Percentiles rank a stretch among this genome's conserved stretches.
These are phyloP conservation scores for Podospora pseudopauciseta DNA, from an alignment of 495 filamentous ascomycete species.

Conservation along the genomic window DNA sequence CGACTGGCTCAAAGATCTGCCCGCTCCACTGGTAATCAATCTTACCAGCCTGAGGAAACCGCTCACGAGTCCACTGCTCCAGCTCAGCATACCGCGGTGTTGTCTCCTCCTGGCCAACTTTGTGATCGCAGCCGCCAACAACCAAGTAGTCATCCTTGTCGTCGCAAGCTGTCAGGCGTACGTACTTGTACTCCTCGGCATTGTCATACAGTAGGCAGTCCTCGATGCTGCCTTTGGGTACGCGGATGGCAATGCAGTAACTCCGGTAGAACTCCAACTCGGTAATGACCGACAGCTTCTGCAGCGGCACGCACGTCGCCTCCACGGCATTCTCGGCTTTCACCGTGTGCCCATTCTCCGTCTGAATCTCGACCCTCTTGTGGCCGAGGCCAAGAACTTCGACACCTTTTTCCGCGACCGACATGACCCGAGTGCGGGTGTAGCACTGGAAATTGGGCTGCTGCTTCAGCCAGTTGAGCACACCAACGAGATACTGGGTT, in stretches of 20 bases:
- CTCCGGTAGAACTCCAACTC: constrained; percentile 50
- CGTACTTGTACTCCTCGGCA: constrained; percentile 53
- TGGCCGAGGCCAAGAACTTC: constrained; percentile 35
- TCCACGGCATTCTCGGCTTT: constrained; percentile 48
- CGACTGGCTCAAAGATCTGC: constrained; percentile 55
- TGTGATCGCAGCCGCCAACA: constrained; percentile 58
- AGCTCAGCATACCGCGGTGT: constrained; percentile 42
- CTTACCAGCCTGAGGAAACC: constrained; percentile 48
- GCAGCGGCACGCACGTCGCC: constrained; percentile 55
- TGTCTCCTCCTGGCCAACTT: constrained; percentile 54
- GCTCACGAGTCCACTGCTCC: constrained; percentile 49
- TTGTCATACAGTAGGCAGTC: constrained; percentile 56
- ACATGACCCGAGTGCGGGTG: constrained; percentile 47
- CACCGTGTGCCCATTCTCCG: constrained; percentile 45
- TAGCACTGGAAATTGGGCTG: constrained; percentile 54
- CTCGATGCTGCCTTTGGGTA: constrained; percentile 48
- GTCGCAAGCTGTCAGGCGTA: constrained; percentile 49
- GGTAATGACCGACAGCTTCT: constrained; percentile 50
- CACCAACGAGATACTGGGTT: constrained; percentile 51
- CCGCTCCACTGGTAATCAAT: constrained; percentile 56
- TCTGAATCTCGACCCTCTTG: constrained; percentile 42
- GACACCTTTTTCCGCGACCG: constrained; percentile 46
- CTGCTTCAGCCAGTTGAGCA: constrained; percentile 47
- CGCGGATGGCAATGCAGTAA: constrained; percentile 56
- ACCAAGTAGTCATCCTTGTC: constrained; percentile 55